Base-by-base conservation (phyloP, 495 filamentous ascomycete genomes). In the Tuber melanosporum region DNA sequence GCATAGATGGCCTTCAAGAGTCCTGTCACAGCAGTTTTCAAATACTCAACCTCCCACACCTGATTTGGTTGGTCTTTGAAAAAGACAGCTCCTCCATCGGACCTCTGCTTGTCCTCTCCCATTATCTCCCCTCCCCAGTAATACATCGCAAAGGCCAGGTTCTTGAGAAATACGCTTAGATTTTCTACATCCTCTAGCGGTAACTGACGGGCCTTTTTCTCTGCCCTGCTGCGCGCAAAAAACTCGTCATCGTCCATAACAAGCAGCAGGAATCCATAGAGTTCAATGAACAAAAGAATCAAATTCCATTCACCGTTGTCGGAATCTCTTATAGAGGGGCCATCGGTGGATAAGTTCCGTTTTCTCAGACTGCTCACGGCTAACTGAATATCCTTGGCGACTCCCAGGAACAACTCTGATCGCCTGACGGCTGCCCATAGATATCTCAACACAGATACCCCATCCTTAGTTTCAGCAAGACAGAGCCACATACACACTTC, bases 401-500 rank as follows among this genome's bases (percentile, higher is more conserved):
- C 92, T 1, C 84, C 86, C 8, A 85, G 83, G 80, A 94, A 98
- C 41, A 94, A 85, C 2, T 84, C 84, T 32, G 92, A 95, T 69
- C 86, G 86, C 71, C 86, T 89, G 70, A 91, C 89, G 26, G 92
- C 91, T 72, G 91, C 87, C 93, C 95, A 99, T 82, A 98, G 94
- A 83, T 92, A 98, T 82, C 92, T 92, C 73, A 96, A 90, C 9
- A 93, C 91, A 0, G 95, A 91, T 22, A 91, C 83, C 73, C 87
- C 85, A 32, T 87, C 87, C 4, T 87, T 86, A 17, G 92, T 90
- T 45, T 94, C 94, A 0, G 93, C 91, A 20, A 94, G 86, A 79
- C 94, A 98, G 7, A 99, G 86, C 87, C 95, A 96, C 93, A 98
- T 97, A 1, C 94, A 91, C 73, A 98, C 96, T 73, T 98, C 96